Evolutionary conservation across 306 rosid species (phyloP).

Genomic region (Ochetophila trinervis): DNA sequence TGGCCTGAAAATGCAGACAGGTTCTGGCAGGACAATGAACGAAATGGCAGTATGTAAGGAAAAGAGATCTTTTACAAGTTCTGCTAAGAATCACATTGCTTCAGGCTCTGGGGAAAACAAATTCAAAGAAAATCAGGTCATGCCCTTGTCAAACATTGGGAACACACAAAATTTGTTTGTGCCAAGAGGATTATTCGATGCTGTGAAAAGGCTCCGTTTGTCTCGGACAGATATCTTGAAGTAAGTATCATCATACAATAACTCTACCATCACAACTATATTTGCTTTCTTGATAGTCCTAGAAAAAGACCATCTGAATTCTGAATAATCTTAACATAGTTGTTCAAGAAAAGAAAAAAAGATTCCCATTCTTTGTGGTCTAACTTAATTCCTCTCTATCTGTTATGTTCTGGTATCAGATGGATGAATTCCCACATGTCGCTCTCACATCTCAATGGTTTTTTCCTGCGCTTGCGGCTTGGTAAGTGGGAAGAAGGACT

Average conservation of each 20-base stretch:
- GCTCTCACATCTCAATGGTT: conserved; percentile 60
- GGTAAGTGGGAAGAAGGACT: conserved; percentile 87
- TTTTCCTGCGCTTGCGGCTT: conserved; percentile 83
- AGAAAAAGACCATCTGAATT: neutral
- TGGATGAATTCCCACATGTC: conserved; percentile 54
- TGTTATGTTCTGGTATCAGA: conserved; percentile 39
- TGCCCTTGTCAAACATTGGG: conserved; percentile 22
- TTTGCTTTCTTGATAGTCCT: neutral
- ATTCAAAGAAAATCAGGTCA: conserved; percentile 39
- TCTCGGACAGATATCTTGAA: conserved; percentile 71
- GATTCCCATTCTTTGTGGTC: neutral
- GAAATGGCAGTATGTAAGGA: conserved; percentile 24
- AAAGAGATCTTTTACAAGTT: conserved; percentile 25
- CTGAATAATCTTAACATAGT: neutral
- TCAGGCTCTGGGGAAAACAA: conserved; percentile 37
- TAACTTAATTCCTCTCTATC: neutral
- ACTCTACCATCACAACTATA: conserved; percentile 9
- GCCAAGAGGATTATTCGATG: conserved; percentile 51
- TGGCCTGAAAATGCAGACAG: conserved; percentile 26
- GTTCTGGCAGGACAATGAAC: conserved; percentile 29
- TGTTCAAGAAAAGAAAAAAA: too few species aligned
- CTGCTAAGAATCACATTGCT: conserved; percentile 30
- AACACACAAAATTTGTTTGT: conserved; percentile 32
- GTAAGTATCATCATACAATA: conserved; percentile 54
- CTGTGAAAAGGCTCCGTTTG: conserved; percentile 61